These are phyloP conservation scores for Spinacia oleracea DNA, from an alignment of 179 eudicot species.

Conservation along the genomic window DNA sequence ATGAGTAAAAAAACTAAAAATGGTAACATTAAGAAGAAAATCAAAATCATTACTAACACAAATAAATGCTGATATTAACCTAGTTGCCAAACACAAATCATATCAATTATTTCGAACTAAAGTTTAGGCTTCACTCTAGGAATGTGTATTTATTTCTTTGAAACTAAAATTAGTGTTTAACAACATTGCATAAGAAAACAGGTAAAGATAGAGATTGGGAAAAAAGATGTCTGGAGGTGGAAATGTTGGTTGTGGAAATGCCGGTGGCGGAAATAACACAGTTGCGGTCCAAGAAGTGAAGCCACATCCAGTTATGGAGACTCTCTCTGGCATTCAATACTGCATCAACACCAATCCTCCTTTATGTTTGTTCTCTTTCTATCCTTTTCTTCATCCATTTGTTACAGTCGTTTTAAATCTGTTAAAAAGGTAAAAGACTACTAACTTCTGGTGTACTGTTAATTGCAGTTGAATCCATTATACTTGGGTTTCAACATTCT, in stretches of 20 bases:
- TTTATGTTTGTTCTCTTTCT: constrained; percentile 39
- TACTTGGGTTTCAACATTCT: constrained; percentile 75
- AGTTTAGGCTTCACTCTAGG: too few species aligned
- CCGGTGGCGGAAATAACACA: background rate
- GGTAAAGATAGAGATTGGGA: background rate
- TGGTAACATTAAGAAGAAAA: too few species aligned
- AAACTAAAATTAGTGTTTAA: too few species aligned
- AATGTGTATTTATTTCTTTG: too few species aligned
- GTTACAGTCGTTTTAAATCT: too few species aligned
- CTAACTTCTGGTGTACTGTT: background rate
- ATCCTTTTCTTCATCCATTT: background rate
- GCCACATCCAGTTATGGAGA: constrained; percentile 77
- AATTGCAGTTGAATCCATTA: constrained; percentile 52
- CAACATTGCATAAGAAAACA: too few species aligned
- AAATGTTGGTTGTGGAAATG: constrained; percentile 1
- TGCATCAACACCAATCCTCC: constrained; percentile 81
- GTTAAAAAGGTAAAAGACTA: background rate
- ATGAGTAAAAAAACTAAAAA: too few species aligned
- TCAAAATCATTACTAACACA: too few species aligned
- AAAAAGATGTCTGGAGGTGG: constrained; percentile 17
- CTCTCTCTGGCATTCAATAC: constrained; percentile 59
- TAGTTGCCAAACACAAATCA: too few species aligned
- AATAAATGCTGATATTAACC: too few species aligned
- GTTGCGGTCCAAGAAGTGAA: constrained; percentile 43
- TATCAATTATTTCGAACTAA: too few species aligned